phyloP scores from a whole-genome alignment of 352 stramenopile species.

The Globisporangium uncinulatum region DNA sequence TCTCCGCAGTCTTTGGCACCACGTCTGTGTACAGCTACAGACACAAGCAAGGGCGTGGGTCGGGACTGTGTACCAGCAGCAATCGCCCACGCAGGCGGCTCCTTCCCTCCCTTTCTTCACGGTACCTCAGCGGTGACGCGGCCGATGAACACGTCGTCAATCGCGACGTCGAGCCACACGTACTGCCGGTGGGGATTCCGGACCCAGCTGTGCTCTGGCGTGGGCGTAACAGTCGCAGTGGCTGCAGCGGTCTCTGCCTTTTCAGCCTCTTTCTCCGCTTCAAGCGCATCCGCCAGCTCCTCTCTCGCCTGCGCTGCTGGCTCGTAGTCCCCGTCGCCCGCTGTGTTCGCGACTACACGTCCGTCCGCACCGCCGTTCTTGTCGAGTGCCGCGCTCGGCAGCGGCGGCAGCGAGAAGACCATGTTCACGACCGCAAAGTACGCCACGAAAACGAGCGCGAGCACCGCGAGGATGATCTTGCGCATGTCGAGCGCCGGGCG shows the following conservation, averaged over 20 bases:
- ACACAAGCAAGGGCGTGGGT: neutral
- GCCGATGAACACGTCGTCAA: conserved; percentile 65
- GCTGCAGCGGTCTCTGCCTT: neutral
- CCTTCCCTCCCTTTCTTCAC: too few relatives aligned
- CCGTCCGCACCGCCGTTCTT: conserved; percentile 2
- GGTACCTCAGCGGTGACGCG: conserved; percentile 67
- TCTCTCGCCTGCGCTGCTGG: conserved; percentile 5
- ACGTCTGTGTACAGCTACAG: conserved; percentile 90
- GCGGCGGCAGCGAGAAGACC: conserved; percentile 43
- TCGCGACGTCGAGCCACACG: conserved; percentile 81
- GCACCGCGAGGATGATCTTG: conserved; percentile 45
- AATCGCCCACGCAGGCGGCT: too few relatives aligned
- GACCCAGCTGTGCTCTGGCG: conserved; percentile 24
- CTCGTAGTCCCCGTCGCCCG: conserved; percentile 7
- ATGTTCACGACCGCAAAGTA: conserved; percentile 69
- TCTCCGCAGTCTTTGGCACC: conserved; percentile 97
- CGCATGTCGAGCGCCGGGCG: conserved; percentile 28
- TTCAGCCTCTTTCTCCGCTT: conserved; percentile 2
- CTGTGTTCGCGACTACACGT: neutral
- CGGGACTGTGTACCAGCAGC: neutral
- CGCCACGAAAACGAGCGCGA: conserved; percentile 49
- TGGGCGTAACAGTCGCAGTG: neutral
- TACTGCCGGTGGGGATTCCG: conserved; percentile 72
- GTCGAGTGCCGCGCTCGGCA: neutral
- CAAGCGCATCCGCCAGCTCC: conserved; percentile 13